Evolutionary conservation across 2,329 filamentous ascomycete species (phyloP).

Genomic region (Lithohypha guttulata): DNA sequence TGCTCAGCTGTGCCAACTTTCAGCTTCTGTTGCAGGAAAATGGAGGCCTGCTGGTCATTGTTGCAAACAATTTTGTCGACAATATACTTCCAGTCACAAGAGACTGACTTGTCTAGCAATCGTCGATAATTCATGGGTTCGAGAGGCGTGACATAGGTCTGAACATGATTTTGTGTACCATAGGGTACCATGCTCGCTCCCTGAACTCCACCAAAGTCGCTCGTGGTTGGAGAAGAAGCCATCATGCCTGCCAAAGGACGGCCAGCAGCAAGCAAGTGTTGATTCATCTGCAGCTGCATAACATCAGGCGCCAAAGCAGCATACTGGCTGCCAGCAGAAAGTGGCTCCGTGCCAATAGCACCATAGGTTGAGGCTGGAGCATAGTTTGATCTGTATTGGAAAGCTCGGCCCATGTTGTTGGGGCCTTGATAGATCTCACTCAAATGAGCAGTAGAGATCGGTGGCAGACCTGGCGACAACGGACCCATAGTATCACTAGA

Average conservation of each 20-base stretch:
- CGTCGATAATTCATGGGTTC: slow-evolving; percentile 96
- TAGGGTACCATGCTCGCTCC: slow-evolving; percentile 24
- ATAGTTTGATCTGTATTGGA: slow-evolving; percentile 7
- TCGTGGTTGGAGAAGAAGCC: slow-evolving; percentile 13
- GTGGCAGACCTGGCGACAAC: not conserved
- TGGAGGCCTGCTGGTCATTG: slow-evolving; percentile 97
- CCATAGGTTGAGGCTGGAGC: not conserved
- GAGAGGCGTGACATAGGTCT: slow-evolving; percentile 73
- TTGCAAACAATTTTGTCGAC: slow-evolving; percentile 99
- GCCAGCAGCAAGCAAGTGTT: slow-evolving; percentile 12
- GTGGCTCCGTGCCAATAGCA: slow-evolving; percentile 3
- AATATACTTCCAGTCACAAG: slow-evolving; percentile 98
- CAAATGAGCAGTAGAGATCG: not conserved
- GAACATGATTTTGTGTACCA: slow-evolving; percentile 45
- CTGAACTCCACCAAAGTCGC: slow-evolving; percentile 16
- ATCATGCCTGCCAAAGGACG: slow-evolving; percentile 21
- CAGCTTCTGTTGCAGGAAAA: slow-evolving; percentile 97
- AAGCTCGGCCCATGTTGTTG: slow-evolving; percentile 1
- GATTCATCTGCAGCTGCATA: slow-evolving; percentile 15
- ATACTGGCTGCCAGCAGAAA: slow-evolving; percentile 9
- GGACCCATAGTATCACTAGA: slow-evolving; percentile 2
- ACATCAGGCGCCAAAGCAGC: slow-evolving; percentile 12
- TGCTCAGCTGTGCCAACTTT: slow-evolving; percentile 92
- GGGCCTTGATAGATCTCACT: slow-evolving; percentile 4
- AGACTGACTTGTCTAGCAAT: slow-evolving; percentile 86